Conservation (phyloP, 2,329 filamentous ascomycete genomes). For the Laburnicola sp. region DNA sequence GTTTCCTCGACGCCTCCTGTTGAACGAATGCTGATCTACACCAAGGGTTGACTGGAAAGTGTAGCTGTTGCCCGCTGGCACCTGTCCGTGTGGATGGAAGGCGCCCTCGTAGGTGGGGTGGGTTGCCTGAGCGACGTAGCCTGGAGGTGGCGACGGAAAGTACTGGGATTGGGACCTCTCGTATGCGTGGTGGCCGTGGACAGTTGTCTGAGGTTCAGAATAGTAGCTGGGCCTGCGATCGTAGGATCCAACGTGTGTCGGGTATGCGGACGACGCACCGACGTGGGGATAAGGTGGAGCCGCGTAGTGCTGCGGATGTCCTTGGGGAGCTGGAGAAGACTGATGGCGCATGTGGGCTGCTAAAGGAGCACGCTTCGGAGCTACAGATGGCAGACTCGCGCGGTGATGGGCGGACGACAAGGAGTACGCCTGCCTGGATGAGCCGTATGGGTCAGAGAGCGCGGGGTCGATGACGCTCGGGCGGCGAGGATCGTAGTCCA, state of each 20-base stretch:
- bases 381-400: conserved; percentile 30
- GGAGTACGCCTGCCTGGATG: neutral
- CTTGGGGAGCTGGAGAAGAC: conserved; percentile 28
- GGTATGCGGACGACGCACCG: conserved; percentile 14
- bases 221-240: conserved; percentile 33
- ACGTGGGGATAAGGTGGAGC: conserved; percentile 11
- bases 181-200: conserved; percentile 19
- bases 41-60: conserved; percentile 36
- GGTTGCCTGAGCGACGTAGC: conserved; percentile 19
- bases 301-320: conserved; percentile 14
- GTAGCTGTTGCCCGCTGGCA: conserved; percentile 23
- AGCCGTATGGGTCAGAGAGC: conserved; percentile 16
- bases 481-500: conserved; percentile 20
- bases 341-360: conserved; percentile 31
- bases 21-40: conserved; percentile 35
- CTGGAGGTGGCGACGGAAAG: conserved; percentile 11
- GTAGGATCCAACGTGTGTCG: conserved; percentile 20
- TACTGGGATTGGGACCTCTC: conserved; percentile 26
- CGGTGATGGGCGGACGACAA: conserved; percentile 22
- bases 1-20: conserved; percentile 72
- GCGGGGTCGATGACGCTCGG: conserved; percentile 30
- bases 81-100: conserved; percentile 14
- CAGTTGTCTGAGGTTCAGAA: conserved; percentile 25
- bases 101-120: conserved; percentile 21
- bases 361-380: conserved; percentile 12